Percentiles rank a stretch among this genome's conserved stretches.
phyloP scores from a whole-genome alignment of 805 yeast genomes.

The Scheffersomyces amazonensis region DNA sequence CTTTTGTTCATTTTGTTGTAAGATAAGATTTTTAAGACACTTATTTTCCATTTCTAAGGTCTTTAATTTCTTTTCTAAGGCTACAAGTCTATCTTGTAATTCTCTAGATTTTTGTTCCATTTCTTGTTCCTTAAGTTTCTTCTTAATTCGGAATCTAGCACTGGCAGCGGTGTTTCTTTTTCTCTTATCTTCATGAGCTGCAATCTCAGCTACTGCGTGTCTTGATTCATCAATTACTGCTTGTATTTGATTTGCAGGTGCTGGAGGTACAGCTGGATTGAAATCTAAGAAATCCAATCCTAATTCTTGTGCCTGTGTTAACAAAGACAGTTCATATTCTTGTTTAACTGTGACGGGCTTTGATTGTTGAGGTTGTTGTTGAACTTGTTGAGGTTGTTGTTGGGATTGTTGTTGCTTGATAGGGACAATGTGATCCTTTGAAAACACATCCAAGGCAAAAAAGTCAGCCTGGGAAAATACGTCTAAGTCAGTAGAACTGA shows the following conservation, averaged over 20 bases:
- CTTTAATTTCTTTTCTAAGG: slow-evolving; percentile 70
- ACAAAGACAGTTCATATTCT: too few relatives aligned
- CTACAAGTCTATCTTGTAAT: slow-evolving; percentile 62
- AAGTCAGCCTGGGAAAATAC: slow-evolving; percentile 27
- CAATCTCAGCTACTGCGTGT: slow-evolving; percentile 4
- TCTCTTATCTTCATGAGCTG: slow-evolving; percentile 66
- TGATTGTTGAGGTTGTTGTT: slow-evolving; percentile 1
- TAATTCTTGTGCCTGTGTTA: not conserved
- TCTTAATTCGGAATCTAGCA: slow-evolving; percentile 89
- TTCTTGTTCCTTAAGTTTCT: slow-evolving; percentile 88
- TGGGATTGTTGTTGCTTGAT: slow-evolving; percentile 5
- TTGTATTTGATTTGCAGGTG: not conserved
- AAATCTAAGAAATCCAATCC: not conserved
- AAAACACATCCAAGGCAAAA: slow-evolving; percentile 8
- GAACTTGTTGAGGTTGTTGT: slow-evolving; percentile 2
- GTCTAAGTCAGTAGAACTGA: slow-evolving; percentile 29
- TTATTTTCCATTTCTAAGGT: slow-evolving; percentile 93
- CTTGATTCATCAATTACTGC: not conserved
- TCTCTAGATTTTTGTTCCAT: slow-evolving; percentile 76
- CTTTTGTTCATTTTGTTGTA: slow-evolving; percentile 67
- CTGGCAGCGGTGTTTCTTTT: slow-evolving; percentile 91
- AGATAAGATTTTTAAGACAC: slow-evolving; percentile 76
- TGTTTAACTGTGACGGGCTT: slow-evolving; percentile 1
- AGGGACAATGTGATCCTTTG: slow-evolving; percentile 9
- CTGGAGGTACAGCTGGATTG: not conserved